Percentiles rank a stretch among this genome's conserved stretches.
Conservation (phyloP, 306 rosid species). For the Dryas alaskensis region DNA sequence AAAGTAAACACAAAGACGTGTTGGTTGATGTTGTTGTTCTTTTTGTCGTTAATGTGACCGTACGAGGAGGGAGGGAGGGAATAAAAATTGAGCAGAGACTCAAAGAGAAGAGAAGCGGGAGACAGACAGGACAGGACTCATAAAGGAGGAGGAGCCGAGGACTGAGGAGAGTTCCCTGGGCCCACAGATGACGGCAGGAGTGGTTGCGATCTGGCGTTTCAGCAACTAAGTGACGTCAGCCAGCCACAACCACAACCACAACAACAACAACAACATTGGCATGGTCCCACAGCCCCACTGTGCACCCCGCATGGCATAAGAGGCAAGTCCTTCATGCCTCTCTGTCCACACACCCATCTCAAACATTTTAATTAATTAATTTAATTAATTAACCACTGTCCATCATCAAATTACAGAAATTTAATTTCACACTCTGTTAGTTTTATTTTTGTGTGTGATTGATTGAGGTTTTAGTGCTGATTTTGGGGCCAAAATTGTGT, state of each 20-base stretch:
- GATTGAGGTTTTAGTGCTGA: not conserved
- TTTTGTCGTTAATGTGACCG: not conserved
- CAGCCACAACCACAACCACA: not conserved
- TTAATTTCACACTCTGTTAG: not conserved
- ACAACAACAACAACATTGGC: not conserved
- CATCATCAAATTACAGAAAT: not conserved
- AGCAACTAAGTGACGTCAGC: constrained; percentile 20
- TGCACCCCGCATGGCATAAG: not conserved
- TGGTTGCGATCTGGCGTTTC: constrained; percentile 24
- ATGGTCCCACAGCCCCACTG: constrained; percentile 23
- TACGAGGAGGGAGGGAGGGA: constrained; percentile 2
- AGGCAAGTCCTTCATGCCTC: not conserved
- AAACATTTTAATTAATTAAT: too few relatives aligned
- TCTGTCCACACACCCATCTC: too few relatives aligned
- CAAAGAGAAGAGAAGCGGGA: too few relatives aligned
- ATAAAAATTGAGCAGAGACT: not conserved
- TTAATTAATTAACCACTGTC: not conserved
- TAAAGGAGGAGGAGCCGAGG: not conserved
- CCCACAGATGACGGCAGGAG: constrained; percentile 9
- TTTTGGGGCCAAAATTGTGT: constrained; percentile 14
- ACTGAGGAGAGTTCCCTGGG: not conserved
- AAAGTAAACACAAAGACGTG: not conserved
- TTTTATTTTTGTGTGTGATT: not conserved
- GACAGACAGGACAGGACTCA: not conserved
- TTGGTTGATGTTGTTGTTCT: too few relatives aligned